Evolutionary conservation across 2,329 filamentous ascomycete species (phyloP).

Genomic region (Metarhizium robertsii): DNA sequence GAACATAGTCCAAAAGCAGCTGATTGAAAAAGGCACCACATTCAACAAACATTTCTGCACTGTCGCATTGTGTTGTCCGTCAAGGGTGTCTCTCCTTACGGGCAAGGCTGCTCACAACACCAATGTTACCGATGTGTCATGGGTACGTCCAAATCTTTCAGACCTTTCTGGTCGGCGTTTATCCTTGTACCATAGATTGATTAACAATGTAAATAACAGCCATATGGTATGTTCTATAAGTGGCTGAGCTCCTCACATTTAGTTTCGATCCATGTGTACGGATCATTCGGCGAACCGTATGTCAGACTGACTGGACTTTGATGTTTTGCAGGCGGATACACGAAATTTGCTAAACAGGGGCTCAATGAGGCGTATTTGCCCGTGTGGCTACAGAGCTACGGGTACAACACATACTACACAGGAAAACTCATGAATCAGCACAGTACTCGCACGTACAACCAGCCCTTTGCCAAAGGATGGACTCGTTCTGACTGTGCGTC

Average conservation of each 20-base stretch:
- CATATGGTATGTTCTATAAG: constrained; percentile 31
- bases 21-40: constrained; percentile 47
- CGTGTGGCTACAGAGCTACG: constrained; percentile 58
- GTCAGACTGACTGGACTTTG: background rate
- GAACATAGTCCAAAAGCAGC: constrained; percentile 44
- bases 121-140: constrained; percentile 50
- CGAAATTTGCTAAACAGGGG: constrained; percentile 56
- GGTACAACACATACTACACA: constrained; percentile 63
- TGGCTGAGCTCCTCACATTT: background rate
- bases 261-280: too few relatives aligned
- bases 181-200: background rate
- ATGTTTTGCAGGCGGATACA: constrained; percentile 34
- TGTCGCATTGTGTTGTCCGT: constrained; percentile 57
- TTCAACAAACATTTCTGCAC: constrained; percentile 59
- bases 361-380: constrained; percentile 60
- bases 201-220: constrained; percentile 12
- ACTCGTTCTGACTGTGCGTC: constrained; percentile 32
- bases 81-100: constrained; percentile 55
- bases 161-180: background rate
- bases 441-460: constrained; percentile 49
- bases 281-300: too few relatives aligned
- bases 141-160: constrained; percentile 13
- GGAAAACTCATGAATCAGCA: constrained; percentile 67
- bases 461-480: constrained; percentile 48
- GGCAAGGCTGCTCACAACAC: constrained; percentile 61